Evolutionary conservation across 371 early-diverging fungal genomes (phyloP), one percentile per base, ranked within the genome.

Genomic region (Apophysomyces ossiformis): DNA sequence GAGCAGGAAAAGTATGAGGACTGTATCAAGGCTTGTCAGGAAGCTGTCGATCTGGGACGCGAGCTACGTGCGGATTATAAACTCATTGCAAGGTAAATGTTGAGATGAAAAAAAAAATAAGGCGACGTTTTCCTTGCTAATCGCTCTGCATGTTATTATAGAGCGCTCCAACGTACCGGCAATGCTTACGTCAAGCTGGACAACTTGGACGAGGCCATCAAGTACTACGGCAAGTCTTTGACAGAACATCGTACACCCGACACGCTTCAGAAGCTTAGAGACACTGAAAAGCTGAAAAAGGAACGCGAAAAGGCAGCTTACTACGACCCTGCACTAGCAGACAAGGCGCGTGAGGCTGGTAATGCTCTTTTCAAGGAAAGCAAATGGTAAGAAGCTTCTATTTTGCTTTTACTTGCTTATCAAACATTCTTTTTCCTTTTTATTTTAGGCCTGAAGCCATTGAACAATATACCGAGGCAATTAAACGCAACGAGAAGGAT

Each of bases 201-300:
- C 66, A 88, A 96, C 54, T 65, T 91, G 68, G 88, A 85, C 46
- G 88, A 92, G 46, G 97, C 99, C 58, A 97, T 97, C 83, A 90
- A 92, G 68, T 95, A 75, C 82, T 98, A 90, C 78, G 83, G 93
- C 65, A 96, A 95, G 86, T 96, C 97, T 7, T 85, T 98, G 64
- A 85, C 96, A 16, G 98, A 99, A 82, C 96, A 98, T 72, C 94
- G 98, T 66, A 94, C 95, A 9, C 90, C 98, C 13, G 99, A 98
- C 62, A 88, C 93, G 36, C 90, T 99, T 62, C 86, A 82, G 75
- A 95, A 94, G 80, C 89, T 98, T 64, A 91, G 93, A 70, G 93
- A 95, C 61, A 81, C 87, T 18, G 96, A 98, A 77, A 96, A 94
- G 81, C 74, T 86, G 59, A 90, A 91, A 79, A 89, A 88, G 67